phyloP scores from a whole-genome alignment of 2,329 filamentous ascomycete species.

The Catunica adiposa region DNA sequence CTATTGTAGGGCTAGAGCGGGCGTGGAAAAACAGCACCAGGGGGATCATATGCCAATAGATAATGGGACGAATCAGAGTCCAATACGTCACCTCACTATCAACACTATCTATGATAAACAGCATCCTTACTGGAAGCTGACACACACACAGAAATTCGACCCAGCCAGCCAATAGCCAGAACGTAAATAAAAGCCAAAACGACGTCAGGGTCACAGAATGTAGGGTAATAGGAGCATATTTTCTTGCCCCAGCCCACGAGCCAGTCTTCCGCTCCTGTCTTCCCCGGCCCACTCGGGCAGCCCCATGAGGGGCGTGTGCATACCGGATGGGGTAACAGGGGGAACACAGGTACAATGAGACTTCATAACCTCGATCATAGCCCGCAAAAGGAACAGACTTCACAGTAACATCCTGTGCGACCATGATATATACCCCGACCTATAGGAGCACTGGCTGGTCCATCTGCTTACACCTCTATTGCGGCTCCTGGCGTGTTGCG shows the following conservation, averaged over 20 bases:
- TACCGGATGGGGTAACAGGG: neutral
- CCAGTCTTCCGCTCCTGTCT: neutral
- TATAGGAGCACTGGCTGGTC: conserved; percentile 1
- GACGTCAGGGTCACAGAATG: neutral
- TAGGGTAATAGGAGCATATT: neutral
- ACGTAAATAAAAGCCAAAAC: neutral
- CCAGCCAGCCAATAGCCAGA: neutral
- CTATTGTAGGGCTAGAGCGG: neutral
- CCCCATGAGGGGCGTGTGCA: neutral
- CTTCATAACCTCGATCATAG: neutral
- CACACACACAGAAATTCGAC: neutral
- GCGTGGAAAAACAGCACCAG: neutral
- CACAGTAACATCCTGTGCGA: neutral
- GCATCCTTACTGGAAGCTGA: neutral
- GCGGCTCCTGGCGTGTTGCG: conserved; percentile 8
- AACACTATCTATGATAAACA: neutral
- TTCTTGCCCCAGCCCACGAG: neutral
- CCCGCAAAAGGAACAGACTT: neutral
- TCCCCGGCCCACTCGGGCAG: neutral
- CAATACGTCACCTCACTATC: conserved; percentile 1
- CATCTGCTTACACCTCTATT: neutral
- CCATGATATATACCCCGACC: neutral
- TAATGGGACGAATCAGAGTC: neutral
- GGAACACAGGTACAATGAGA: neutral
- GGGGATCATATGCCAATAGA: neutral